phyloP scores from a whole-genome alignment of 345 rosid genomes.

The Citrus trifoliata region DNA sequence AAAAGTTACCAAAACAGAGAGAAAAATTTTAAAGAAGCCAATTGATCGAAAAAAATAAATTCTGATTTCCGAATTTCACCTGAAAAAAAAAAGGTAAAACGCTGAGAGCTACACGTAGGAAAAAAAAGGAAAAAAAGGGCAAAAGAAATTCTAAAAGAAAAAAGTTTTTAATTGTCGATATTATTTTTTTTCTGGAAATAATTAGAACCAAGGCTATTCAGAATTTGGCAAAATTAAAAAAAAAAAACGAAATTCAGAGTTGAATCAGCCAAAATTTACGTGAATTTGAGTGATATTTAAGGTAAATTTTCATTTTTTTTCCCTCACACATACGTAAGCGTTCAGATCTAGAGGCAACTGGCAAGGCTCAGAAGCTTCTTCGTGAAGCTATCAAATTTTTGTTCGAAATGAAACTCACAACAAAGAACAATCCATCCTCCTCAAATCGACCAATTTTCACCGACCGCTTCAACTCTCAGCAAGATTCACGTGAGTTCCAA shows the following conservation, averaged over 20 bases:
- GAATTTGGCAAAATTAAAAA: neutral
- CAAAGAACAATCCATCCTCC: neutral
- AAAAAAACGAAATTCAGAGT: neutral
- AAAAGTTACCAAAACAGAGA: neutral
- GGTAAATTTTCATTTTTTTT: neutral
- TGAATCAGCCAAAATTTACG: neutral
- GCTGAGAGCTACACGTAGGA: neutral
- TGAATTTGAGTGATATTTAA: neutral
- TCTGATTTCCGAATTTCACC: neutral
- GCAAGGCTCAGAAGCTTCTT: neutral
- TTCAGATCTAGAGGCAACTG: neutral
- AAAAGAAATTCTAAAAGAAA: neutral
- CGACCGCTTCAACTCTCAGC: neutral
- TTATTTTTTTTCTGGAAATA: neutral
- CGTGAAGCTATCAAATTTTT: neutral
- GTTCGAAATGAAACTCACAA: neutral
- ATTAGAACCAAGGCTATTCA: neutral
- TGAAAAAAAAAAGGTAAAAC: neutral
- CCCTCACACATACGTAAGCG: neutral
- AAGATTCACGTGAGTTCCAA: neutral
- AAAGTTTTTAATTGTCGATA: neutral
- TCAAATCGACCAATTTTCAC: neutral
- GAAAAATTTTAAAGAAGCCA: neutral
- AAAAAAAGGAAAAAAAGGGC: neutral
- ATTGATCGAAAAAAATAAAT: neutral